Percentiles rank a stretch among this genome's conserved stretches.
Evolutionary conservation across 23 red algal genomes (phyloP).

Genomic region (Gracilariopsis chorda): DNA sequence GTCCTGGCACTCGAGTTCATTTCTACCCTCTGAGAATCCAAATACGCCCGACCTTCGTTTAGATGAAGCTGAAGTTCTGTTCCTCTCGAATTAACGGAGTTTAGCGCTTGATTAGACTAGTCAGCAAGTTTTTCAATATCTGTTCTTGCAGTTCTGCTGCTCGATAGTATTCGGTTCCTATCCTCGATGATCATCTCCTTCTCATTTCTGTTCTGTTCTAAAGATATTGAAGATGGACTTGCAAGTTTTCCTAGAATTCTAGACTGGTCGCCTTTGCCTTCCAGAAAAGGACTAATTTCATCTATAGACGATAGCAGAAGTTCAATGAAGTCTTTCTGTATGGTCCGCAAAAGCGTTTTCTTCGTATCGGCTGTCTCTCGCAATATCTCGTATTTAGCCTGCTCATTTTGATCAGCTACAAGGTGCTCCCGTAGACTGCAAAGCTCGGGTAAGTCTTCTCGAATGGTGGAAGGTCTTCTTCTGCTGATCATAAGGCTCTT

Average conservation of each 20-base stretch:
- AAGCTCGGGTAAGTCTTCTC: slow-evolving; percentile 1
- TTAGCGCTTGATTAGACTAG: neutral
- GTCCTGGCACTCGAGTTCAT: neutral
- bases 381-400: neutral
- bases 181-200: neutral
- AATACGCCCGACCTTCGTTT: neutral
- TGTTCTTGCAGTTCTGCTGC: neutral
- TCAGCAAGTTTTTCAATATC: neutral
- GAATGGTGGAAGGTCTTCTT: neutral
- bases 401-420: slow-evolving; percentile 23
- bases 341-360: neutral
- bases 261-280: neutral
- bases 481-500: neutral
- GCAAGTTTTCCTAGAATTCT: neutral
- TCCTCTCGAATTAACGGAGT: neutral
- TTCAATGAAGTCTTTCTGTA: slow-evolving; percentile 18
- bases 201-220: neutral
- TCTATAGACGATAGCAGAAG: neutral
- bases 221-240: neutral
- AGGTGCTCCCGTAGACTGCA: neutral
- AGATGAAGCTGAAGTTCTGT: neutral
- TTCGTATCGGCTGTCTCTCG: slow-evolving; percentile 16
- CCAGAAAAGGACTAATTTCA: neutral
- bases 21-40: neutral
- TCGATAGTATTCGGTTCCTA: neutral